Conservation (phyloP, 352 stramenopile genomes). For the Phytophthora megakarya region DNA sequence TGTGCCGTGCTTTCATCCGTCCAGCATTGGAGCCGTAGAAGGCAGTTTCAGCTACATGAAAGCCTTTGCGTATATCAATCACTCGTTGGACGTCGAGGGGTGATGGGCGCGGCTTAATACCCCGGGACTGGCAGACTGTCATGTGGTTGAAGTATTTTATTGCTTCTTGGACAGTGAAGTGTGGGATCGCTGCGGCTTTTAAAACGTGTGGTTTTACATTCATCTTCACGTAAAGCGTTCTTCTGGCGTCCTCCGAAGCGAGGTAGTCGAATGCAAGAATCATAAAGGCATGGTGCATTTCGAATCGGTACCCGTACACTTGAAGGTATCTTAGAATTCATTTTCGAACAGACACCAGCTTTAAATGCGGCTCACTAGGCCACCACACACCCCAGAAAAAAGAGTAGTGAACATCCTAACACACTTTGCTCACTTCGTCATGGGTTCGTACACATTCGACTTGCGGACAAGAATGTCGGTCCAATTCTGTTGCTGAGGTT, state of each 20-base stretch:
- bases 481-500: background rate
- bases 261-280: slow-evolving; percentile 32
- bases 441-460: background rate
- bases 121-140: background rate
- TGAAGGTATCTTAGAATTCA: slow-evolving; percentile 23
- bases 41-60: slow-evolving; percentile 3
- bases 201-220: background rate
- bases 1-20: slow-evolving; percentile 12
- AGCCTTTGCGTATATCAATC: slow-evolving; percentile 19
- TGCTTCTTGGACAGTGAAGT: slow-evolving; percentile 1
- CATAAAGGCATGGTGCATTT: slow-evolving; percentile 32
- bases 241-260: slow-evolving; percentile 10
- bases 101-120: background rate
- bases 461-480: slow-evolving; percentile 12
- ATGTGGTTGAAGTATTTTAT: slow-evolving; percentile 22
- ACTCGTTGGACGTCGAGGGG: slow-evolving; percentile 1
- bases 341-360: slow-evolving; percentile 8
- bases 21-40: slow-evolving; percentile 28
- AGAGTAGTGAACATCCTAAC: slow-evolving; percentile 27
- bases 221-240: slow-evolving; percentile 24
- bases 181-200: background rate
- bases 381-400: slow-evolving; percentile 29
- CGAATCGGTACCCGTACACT: slow-evolving; percentile 21
- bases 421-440: background rate
- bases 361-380: slow-evolving; percentile 21